A percentile compares a stretch with the other conserved stretches of the same genome.
Conservation (phyloP, 2,329 filamentous ascomycete genomes). For the Chaetomium sp. region DNA sequence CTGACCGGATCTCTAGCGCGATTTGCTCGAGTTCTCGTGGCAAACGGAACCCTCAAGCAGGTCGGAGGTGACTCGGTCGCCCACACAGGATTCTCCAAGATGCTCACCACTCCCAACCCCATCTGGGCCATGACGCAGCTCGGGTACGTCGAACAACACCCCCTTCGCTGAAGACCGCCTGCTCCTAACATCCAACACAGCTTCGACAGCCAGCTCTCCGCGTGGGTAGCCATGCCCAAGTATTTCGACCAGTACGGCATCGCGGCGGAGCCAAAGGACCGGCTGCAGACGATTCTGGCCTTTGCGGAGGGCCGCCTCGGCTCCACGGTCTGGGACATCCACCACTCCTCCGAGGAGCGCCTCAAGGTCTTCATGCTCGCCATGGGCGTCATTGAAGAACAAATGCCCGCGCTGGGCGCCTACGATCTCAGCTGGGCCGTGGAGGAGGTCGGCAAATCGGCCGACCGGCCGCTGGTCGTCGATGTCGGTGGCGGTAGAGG, state of each 20-base stretch:
- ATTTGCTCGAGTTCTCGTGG: constrained; percentile 31
- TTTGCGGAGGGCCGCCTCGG: constrained; percentile 39
- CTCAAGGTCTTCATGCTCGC: constrained; percentile 37
- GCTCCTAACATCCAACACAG: constrained; percentile 22
- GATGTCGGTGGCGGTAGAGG: constrained; percentile 45
- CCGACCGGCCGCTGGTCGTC: constrained; percentile 38
- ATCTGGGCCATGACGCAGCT: constrained; percentile 27
- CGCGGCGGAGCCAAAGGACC: constrained; percentile 37
- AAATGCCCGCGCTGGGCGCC: constrained; percentile 34
- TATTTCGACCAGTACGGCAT: constrained; percentile 42
- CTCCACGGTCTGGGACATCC: constrained; percentile 40
- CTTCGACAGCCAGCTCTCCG: constrained; percentile 34
- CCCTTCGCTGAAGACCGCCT: neutral
- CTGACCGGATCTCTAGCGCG: constrained; percentile 27
- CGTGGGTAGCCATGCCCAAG: constrained; percentile 35
- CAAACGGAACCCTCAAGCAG: constrained; percentile 31
- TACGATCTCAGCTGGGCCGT: constrained; percentile 42
- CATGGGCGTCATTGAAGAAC: constrained; percentile 36
- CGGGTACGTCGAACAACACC: neutral
- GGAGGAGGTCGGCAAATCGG: neutral
- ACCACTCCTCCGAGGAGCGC: constrained; percentile 33
- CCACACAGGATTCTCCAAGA: constrained; percentile 33
- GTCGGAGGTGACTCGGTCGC: constrained; percentile 30
- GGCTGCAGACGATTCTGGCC: constrained; percentile 36
- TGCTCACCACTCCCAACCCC: constrained; percentile 25